Evolutionary conservation across 2,329 filamentous ascomycete species (phyloP), one percentile per base, ranked within the genome.

Genomic region (Cladobotryum mycophilum): DNA sequence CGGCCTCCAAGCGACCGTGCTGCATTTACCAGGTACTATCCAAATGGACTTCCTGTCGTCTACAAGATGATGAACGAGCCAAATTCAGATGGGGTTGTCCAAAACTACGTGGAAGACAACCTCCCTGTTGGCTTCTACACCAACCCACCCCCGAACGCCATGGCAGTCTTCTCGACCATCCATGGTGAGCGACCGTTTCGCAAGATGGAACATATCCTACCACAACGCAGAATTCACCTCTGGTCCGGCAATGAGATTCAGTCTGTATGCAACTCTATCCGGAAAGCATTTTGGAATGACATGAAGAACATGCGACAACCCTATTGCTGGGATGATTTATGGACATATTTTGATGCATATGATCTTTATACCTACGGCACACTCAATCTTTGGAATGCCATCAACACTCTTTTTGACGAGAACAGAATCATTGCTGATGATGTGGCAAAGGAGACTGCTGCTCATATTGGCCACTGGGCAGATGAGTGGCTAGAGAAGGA

Each of bases 341-440:
- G 72, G 63, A 56, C 61, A 2, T 78, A 73, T 55, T 80, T 75
- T 44, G 76, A 79, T 54, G 66, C 69, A 1, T 52, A 60, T 9
- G 76, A 79, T 45, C 62, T 80, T 25, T 79, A 75, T 59, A 44
- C 66, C 35, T 64, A 69, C 12, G 76, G 76, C 7, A 71, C 70
- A 0, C 62, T 70, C 53, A 80, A 80, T 53, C 62, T 79, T 12
- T 76, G 70, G 69, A 72, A 71, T 22, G 65, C 78, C 34, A 56
- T 76, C 41, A 66, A 69, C 30, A 65, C 67, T 8, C 58, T 78
- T 1, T 60, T 58, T 38, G 63, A 65, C 14, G 72, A 76, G 57
- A 76, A 75, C 25, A 51, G 59, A 35, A 58, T 63, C 12, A 65
- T 72, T 34, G 48, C 59, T 13, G 47, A 53, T 2, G 64, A 65